Evolutionary conservation across 805 yeast genomes (phyloP).

Genomic region (Isabelozyma rhagii): DNA sequence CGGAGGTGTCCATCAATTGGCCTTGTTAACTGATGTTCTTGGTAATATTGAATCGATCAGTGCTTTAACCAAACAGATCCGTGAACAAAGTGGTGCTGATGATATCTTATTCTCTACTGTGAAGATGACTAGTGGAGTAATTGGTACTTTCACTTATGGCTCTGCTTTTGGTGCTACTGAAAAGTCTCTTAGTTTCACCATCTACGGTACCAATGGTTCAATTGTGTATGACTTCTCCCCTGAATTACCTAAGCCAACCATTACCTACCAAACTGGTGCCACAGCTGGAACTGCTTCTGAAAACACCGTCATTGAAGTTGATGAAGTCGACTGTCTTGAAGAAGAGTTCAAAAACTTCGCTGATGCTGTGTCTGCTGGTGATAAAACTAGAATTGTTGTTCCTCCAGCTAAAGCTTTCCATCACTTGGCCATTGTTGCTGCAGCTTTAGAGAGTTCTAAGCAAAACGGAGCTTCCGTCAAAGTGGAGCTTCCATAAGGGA

Average conservation of each 20-base stretch:
- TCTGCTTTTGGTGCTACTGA: conserved; percentile 83
- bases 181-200: conserved; percentile 61
- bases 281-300: conserved; percentile 50
- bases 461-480: conserved; percentile 49
- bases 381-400: conserved; percentile 53
- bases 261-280: conserved; percentile 32
- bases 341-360: conserved; percentile 51
- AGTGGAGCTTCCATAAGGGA: conserved; percentile 32
- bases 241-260: conserved; percentile 32
- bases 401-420: conserved; percentile 85
- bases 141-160: conserved; percentile 86
- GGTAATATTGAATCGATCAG: conserved; percentile 71
- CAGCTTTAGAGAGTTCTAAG: conserved; percentile 69
- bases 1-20: conserved; percentile 96
- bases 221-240: conserved; percentile 64
- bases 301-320: conserved; percentile 35
- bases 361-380: conserved; percentile 57
- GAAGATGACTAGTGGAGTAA: conserved; percentile 55
- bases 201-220: conserved; percentile 80
- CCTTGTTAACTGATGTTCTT: conserved; percentile 75
- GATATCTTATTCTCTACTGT: conserved; percentile 76
- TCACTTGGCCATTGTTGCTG: conserved; percentile 87
- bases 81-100: conserved; percentile 74
- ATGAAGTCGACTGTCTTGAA: conserved; percentile 41
- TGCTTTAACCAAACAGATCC: conserved; percentile 75